A percentile compares a stretch with the other conserved stretches of the same genome.
These are phyloP conservation scores for Eremothecium gossypii DNA, from an alignment of 1,139 yeast species.

Conservation along the genomic window DNA sequence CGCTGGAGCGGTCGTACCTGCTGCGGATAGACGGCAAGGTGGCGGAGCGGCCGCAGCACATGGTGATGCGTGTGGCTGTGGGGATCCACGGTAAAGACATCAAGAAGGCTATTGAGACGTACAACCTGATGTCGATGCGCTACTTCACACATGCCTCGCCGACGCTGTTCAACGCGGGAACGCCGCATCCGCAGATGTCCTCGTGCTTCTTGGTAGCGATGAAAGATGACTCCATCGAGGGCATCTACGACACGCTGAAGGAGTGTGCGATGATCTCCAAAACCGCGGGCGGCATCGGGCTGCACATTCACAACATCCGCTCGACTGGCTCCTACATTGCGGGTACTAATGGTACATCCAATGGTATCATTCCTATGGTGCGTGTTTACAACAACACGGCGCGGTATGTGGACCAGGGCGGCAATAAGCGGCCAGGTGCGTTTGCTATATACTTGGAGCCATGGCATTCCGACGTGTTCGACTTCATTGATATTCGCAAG, in stretches of 20 bases:
- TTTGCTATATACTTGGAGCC: conserved; percentile 84
- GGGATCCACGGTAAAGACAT: conserved; percentile 79
- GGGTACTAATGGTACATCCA: conserved; percentile 83
- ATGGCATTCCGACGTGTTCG: conserved; percentile 85
- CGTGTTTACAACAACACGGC: conserved; percentile 88
- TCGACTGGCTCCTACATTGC: conserved; percentile 82
- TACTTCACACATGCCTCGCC: conserved; percentile 88
- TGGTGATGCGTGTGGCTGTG: conserved; percentile 81
- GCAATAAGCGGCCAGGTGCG: conserved; percentile 91
- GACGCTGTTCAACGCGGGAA: conserved; percentile 82
- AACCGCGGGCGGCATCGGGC: conserved; percentile 87
- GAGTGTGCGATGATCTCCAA: conserved; percentile 82
- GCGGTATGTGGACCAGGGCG: conserved; percentile 89
- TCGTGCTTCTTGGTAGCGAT: conserved; percentile 83
- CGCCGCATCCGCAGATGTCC: conserved; percentile 78
- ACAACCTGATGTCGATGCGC: conserved; percentile 74
- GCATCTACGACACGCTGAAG: conserved; percentile 78
- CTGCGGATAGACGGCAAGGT: conserved; percentile 61
- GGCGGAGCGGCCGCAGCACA: conserved; percentile 86
- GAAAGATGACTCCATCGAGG: conserved; percentile 87
- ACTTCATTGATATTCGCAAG: conserved; percentile 73
- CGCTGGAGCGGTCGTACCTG: conserved; percentile 75
- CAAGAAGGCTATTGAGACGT: conserved; percentile 64
- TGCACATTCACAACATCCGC: conserved; percentile 75
- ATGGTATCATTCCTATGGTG: conserved; percentile 83